A percentile compares a stretch with the other conserved stretches of the same genome.
Evolutionary conservation across 1,284 basidiomycete species (phyloP).

Genomic region (Rhizoctonia solani): DNA sequence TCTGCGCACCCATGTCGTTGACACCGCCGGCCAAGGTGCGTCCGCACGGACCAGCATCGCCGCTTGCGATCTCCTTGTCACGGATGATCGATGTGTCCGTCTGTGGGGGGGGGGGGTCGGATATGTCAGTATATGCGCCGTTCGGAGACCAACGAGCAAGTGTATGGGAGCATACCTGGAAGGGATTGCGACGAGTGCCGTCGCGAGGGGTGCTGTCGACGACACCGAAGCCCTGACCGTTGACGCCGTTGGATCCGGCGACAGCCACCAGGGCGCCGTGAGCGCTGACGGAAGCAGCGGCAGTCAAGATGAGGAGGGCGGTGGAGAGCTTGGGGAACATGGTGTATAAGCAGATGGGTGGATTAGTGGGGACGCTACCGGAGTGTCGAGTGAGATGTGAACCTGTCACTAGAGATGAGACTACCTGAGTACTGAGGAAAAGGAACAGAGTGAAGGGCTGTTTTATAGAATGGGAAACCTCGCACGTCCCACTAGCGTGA

Average conservation of each 20-base stretch:
- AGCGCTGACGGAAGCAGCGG: conserved; percentile 32
- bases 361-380: not conserved
- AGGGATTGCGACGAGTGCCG: not conserved
- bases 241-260: no score
- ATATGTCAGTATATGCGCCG: no score
- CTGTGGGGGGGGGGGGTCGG: no score
- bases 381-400: not conserved
- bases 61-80: conserved; percentile 39
- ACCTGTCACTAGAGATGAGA: not conserved
- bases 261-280: conserved; percentile 42
- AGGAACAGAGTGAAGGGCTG: no score
- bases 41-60: no score
- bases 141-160: not conserved
- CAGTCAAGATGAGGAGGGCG: not conserved
- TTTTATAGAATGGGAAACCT: no score
- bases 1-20: conserved; percentile 40
- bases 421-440: not conserved
- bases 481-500: no score
- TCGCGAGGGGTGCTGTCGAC: conserved; percentile 36
- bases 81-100: conserved; percentile 42
- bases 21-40: no score
- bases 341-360: no score
- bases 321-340: not conserved
- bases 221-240: conserved; percentile 43
- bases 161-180: conserved; percentile 13